Conservation (phyloP, 2,329 filamentous ascomycete species). For the Lasiodiplodia citricola region DNA sequence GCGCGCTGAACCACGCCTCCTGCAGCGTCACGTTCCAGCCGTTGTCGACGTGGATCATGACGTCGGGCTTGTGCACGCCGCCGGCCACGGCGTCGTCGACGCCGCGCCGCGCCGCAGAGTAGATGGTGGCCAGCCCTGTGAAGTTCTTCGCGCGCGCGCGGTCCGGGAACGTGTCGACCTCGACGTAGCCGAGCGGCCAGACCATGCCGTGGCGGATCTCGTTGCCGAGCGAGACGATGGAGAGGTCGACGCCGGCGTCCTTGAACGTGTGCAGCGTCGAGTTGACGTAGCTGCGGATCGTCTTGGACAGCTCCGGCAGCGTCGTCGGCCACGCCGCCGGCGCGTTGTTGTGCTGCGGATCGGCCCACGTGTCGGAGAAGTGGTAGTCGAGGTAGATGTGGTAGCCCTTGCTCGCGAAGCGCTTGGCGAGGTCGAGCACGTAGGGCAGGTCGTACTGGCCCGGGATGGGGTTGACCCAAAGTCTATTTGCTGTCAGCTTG, state of each 20-base stretch:
- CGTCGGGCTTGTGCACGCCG: slow-evolving; percentile 60
- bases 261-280: slow-evolving; percentile 67
- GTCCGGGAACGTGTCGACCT: slow-evolving; percentile 48
- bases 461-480: slow-evolving; percentile 65
- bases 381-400: slow-evolving; percentile 68
- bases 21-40: slow-evolving; percentile 73
- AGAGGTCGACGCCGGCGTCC: slow-evolving; percentile 58
- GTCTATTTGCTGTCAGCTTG: slow-evolving; percentile 29
- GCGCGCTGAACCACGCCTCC: slow-evolving; percentile 56
- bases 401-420: slow-evolving; percentile 67
- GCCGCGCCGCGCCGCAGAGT: slow-evolving; percentile 67
- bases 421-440: slow-evolving; percentile 68
- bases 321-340: slow-evolving; percentile 70
- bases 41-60: slow-evolving; percentile 77
- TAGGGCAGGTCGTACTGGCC: slow-evolving; percentile 73
- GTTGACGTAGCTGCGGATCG: slow-evolving; percentile 72
- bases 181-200: slow-evolving; percentile 63
- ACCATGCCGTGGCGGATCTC: slow-evolving; percentile 72
- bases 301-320: slow-evolving; percentile 56
- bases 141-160: slow-evolving; percentile 49
- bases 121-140: slow-evolving; percentile 66
- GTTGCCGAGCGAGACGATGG: slow-evolving; percentile 74
- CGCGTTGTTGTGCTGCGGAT: slow-evolving; percentile 66
- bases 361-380: slow-evolving; percentile 74
- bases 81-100: slow-evolving; percentile 66